Evolutionary conservation across 2,329 filamentous ascomycete genomes (phyloP), one percentile per base, ranked within the genome.

Genomic region (Fusarium coicis): DNA sequence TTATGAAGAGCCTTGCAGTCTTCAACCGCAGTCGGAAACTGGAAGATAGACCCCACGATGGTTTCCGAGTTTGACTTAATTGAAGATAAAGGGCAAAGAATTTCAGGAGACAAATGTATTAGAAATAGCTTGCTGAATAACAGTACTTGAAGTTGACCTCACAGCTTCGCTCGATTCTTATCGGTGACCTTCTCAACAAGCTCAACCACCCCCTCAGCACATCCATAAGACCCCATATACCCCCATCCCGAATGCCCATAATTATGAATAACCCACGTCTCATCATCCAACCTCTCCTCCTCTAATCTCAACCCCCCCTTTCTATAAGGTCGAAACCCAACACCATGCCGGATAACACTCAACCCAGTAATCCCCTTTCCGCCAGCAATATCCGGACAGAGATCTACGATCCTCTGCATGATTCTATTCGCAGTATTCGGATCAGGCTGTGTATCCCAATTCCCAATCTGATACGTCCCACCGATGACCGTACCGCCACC

Each of bases 171-270:
- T 64, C 79, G 77, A 37, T 63, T 63, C 18, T 70, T 70, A 10
- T 66, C 68, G 10, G 71, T 55, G n/a, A 95, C 86, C 80, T 92
- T 88, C 30, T 88, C 87, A 7, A 94, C 91, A 79, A 95, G 81
- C 79, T 89, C 87, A 2, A 92, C 87, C 1, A 91, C 91, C n/a
- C 87, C 85, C 77, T 91, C 85, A 0, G 93, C 89, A 80, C 92
- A 94, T 0, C 93, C 93, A 80, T 92, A 96, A 28, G 85, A 89
- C 0, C 86, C 87, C 79, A 90, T 88, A 61, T 89, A 97, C 8
- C 95, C 95, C 87, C 92, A 94, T 2, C 93, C 93, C 1, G 90
- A 91, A 80, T 95, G 93, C 1, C 93, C 93, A 75, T 95, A 95
- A 75, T 94, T 93, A 79, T 96, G 93, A 54, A 96, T 91, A 15